A percentile compares a stretch with the other conserved stretches of the same genome.
phyloP scores from a whole-genome alignment of 2,329 filamentous ascomycete species.

The Fusarium hostae region DNA sequence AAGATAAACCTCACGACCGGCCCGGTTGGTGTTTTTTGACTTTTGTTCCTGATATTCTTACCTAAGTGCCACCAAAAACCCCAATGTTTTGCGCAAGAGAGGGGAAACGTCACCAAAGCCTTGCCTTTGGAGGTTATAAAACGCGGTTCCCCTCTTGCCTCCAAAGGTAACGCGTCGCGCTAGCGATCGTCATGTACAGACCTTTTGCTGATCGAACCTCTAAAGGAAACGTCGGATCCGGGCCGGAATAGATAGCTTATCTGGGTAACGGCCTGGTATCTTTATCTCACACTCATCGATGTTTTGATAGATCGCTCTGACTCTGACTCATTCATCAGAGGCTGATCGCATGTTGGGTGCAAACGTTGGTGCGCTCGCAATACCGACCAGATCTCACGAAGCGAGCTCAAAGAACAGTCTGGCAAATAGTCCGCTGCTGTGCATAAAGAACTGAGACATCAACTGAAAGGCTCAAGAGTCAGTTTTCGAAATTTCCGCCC shows the following conservation, averaged over 20 bases:
- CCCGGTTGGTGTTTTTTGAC: neutral
- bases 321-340: neutral
- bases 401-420: neutral
- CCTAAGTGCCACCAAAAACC: neutral
- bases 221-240: neutral
- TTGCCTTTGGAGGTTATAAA: conserved; percentile 7
- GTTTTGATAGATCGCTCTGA: too few species aligned
- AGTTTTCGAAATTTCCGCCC: neutral
- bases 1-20: neutral
- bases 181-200: neutral
- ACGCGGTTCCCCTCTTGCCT: conserved; percentile 5
- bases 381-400: too few species aligned
- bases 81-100: neutral
- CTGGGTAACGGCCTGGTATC: neutral
- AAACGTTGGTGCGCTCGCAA: neutral
- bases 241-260: neutral
- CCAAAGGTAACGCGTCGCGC: neutral
- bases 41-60: neutral
- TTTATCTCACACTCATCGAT: neutral
- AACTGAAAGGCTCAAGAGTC: neutral
- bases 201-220: neutral
- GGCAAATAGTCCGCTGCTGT: neutral
- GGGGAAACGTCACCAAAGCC: neutral
- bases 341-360: neutral
- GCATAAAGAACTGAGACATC: neutral